Evolutionary conservation across 495 filamentous ascomycete genomes (phyloP), one percentile per base, ranked within the genome.

Genomic region (Letharia lupina): DNA sequence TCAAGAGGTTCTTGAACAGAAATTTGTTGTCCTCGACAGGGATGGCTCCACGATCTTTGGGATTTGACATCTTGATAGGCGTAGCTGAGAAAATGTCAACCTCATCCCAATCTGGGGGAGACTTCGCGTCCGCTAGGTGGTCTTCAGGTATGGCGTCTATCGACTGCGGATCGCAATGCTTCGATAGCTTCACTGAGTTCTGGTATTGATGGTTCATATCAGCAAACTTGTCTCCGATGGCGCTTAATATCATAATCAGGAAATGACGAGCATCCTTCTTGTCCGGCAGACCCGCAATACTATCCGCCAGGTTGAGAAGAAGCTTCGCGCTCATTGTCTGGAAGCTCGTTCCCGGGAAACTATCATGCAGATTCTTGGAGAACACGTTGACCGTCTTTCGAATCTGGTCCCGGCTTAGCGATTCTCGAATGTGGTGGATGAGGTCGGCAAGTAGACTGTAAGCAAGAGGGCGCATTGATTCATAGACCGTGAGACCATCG

Each of bases 301-400:
- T 93, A 71, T 98, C 95, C 0, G 94, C 94, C 89, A 99, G 90
- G 75, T 99, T 99, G 61, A 99, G 77, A 4, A 99, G 79, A 5
- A 99, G 80, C 74, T 98, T 99, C 5, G 95, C 95, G 71, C 94
- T 98, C 95, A 99, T 99, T 0, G 95, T 99, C 75, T 99, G 95
- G 74, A 98, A 99, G 75, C 94, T 98, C 7, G 95, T 98, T 18
- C 95, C 95, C 3, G 95, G 95, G 70, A 96, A 96, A 67, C 89
- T 90, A 73, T 98, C 95, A 69, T 96, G 93, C 33, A 99, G 81
- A 69, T 98, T 98, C 70, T 90, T 91, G 7, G 94, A 96, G 74
- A 98, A 99, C 10, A 98, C 95, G 70, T 96, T 91, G 13, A 99
- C 91, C 0, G 95, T 97, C 69, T 90, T 87, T 60, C 91, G 85